phyloP scores from a whole-genome alignment of 163 green algal species.

The Chloromonas sp. region DNA sequence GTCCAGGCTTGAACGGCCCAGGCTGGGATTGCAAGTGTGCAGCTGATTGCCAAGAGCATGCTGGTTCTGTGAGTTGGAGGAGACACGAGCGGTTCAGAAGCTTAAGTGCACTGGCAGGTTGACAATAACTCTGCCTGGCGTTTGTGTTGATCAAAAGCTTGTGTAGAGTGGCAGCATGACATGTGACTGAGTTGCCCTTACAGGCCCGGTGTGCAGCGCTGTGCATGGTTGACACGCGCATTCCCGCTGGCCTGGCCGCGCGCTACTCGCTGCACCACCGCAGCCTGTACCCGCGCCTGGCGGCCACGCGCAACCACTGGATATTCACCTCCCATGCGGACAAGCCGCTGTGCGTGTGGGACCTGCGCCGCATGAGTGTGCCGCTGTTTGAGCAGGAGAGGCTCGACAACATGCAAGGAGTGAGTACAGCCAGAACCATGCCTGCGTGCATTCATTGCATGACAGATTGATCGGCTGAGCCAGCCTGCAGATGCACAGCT shows the following conservation, averaged over 20 bases:
- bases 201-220: constrained; percentile 4
- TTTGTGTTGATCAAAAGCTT: too few species aligned
- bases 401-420: background rate
- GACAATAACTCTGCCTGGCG: background rate
- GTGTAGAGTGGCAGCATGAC: too few species aligned
- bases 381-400: constrained; percentile 26
- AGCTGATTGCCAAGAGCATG: background rate
- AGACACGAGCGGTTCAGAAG: background rate
- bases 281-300: constrained; percentile 41
- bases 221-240: constrained; percentile 6
- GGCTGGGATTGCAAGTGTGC: background rate
- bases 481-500: background rate
- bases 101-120: background rate
- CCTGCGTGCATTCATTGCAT: background rate
- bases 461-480: background rate
- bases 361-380: constrained; percentile 40
- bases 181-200: background rate
- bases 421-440: background rate
- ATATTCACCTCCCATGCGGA: constrained; percentile 51
- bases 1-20: background rate
- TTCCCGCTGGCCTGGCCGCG: constrained; percentile 12
- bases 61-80: too few species aligned
- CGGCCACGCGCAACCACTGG: constrained; percentile 28
- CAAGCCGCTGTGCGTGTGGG: constrained; percentile 32
- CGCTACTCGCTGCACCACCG: constrained; percentile 38